Evolutionary conservation across 2,329 filamentous ascomycete genomes (phyloP), one percentile per base, ranked within the genome.

Genomic region (Pezicula radicicola): DNA sequence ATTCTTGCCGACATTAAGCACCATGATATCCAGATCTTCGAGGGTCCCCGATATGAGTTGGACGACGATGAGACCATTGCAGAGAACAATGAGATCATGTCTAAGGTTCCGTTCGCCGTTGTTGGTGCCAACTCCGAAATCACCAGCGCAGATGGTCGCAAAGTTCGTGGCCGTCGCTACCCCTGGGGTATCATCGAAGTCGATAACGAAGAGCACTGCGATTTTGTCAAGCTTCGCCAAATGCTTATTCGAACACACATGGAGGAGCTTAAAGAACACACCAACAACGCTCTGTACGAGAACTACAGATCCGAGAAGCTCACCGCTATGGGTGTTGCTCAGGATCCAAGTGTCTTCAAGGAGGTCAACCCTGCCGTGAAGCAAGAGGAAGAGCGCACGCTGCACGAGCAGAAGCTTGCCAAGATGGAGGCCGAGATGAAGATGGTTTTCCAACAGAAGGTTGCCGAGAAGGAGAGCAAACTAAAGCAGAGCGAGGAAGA

Each of bases 381-480:
- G 87, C 94, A 99, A 77, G 94, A 99, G 74, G 94, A 99, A 78
- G 94, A 99, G 81, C 91, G 94, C 67, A 87, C 89, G 59, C 81
- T 99, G 63, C 94, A 99, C 82, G 94, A 99, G 78, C 92, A 97
- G 82, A 99, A 99, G 82, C 90, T 99, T 65, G 91, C 93, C 74
- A 99, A 99, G 90, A 99, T 99, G 94, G 94, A 99, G 76, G 86
- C 91, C 68, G 94, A 99, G 75, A 99, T 99, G 94, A 99, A 99
- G 90, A 96, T 97, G 90, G 94, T 99, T 63, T 99, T 99, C 91
- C 94, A 97, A 74, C 94, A 99, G 73, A 99, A 99, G 88, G 94
- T 99, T 30, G 86, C 91, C 61, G 94, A 99, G 75, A 99, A 99
- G 81, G 94, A 99, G 78, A 96, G 91, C 84, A 99, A 99, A 78